These are phyloP conservation scores for Plenodomus biglobosus DNA, from an alignment of 2,329 filamentous ascomycete species.

Conservation along the genomic window DNA sequence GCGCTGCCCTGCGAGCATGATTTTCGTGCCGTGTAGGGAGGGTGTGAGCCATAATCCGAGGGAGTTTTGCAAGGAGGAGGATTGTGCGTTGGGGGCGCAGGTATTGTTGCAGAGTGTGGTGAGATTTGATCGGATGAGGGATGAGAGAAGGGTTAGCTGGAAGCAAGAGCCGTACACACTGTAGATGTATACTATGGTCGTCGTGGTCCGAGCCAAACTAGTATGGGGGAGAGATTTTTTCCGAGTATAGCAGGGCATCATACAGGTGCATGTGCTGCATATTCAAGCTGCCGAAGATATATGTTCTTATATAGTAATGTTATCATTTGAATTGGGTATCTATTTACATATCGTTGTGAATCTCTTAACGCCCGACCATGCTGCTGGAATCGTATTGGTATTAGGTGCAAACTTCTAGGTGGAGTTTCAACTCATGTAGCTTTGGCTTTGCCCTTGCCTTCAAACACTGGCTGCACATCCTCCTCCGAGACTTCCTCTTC, in stretches of 20 bases:
- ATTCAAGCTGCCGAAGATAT: too few species aligned
- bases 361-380: background rate
- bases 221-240: too few species aligned
- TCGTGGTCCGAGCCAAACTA: too few species aligned
- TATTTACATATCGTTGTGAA: background rate
- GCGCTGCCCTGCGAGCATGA: slow-evolving; percentile 52
- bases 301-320: background rate
- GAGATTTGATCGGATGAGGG: slow-evolving; percentile 51
- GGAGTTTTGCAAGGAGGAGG: slow-evolving; percentile 50
- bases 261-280: too few species aligned
- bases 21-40: slow-evolving; percentile 52
- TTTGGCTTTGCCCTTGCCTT: slow-evolving; percentile 51
- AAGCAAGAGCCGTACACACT: slow-evolving; percentile 37
- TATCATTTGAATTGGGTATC: background rate
- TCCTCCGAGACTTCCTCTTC: slow-evolving; percentile 46
- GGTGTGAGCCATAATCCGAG: slow-evolving; percentile 53
- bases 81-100: slow-evolving; percentile 52
- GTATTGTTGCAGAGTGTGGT: slow-evolving; percentile 55
- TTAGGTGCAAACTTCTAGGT: background rate
- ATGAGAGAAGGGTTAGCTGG: slow-evolving; percentile 37
- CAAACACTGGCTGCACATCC: slow-evolving; percentile 29
- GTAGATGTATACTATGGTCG: slow-evolving; percentile 3
- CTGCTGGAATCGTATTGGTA: too few species aligned
- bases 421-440: slow-evolving; percentile 17
- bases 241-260: too few species aligned